Percentiles rank a stretch among this genome's conserved stretches.
Evolutionary conservation across 768 basidiomycete genomes (phyloP).

Genomic region (Fibroporia radiculosa): DNA sequence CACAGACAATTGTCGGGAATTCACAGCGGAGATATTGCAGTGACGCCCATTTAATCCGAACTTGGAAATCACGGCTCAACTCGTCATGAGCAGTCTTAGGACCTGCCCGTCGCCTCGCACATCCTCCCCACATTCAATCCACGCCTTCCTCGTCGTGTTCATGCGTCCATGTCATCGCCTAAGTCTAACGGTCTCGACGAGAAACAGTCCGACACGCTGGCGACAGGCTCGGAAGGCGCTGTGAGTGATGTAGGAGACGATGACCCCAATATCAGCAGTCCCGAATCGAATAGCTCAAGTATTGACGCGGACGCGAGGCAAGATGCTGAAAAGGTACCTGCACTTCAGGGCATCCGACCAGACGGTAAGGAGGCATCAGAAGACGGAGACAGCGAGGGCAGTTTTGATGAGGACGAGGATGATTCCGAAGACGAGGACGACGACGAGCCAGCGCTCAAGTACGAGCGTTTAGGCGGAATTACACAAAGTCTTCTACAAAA

Average conservation of each 20-base stretch:
- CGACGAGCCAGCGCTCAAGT: slow-evolving; percentile 89
- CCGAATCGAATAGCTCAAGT: neutral
- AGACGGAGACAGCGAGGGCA: slow-evolving; percentile 9
- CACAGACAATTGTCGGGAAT: no score
- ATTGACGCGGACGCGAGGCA: neutral
- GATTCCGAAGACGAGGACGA: slow-evolving; percentile 70
- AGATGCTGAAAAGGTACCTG: no score
- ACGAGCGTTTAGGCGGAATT: slow-evolving; percentile 69
- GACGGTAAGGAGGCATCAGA: slow-evolving; percentile 18
- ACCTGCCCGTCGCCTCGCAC: neutral
- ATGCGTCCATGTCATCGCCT: slow-evolving; percentile 6
- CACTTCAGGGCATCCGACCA: no score
- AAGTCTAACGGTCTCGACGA: slow-evolving; percentile 4
- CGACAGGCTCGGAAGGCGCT: slow-evolving; percentile 11
- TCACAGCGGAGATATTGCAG: neutral
- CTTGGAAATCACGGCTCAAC: neutral
- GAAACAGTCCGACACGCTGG: neutral
- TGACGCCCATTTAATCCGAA: slow-evolving; percentile 1
- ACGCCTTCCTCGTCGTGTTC: neutral
- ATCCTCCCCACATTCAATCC: neutral
- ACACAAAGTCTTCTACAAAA: slow-evolving; percentile 76
- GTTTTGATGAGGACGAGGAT: slow-evolving; percentile 38
- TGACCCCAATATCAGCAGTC: neutral
- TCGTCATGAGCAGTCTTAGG: neutral
- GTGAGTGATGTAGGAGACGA: slow-evolving; percentile 9